Percentiles rank a stretch among this genome's conserved stretches.
These are phyloP conservation scores for Fusarium devonianum DNA, from an alignment of 2,329 filamentous ascomycete genomes.

Conservation along the genomic window DNA sequence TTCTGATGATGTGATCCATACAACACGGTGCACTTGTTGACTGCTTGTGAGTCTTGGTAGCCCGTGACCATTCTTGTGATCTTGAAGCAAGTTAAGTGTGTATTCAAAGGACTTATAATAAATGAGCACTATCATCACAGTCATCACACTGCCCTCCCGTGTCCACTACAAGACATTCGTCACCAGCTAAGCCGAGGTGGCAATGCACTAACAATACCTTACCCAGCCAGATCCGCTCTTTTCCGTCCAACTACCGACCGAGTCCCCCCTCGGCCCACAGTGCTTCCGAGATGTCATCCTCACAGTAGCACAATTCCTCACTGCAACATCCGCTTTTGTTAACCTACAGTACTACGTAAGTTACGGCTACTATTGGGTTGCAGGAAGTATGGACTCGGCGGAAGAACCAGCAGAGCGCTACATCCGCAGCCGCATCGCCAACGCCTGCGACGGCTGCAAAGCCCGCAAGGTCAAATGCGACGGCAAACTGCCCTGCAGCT, in stretches of 20 bases:
- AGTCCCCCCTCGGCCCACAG: constrained; percentile 17
- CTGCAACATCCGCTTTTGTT: constrained; percentile 10
- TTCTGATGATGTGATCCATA: no score
- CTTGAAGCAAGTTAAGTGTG: no score
- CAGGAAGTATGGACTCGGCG: constrained; percentile 25
- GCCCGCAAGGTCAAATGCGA: constrained; percentile 64
- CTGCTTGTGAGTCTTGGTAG: background rate
- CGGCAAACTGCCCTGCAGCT: constrained; percentile 59
- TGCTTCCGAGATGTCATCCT: constrained; percentile 22
- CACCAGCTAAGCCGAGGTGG: constrained; percentile 20
- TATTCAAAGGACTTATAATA: no score
- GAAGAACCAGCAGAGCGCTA: constrained; percentile 40
- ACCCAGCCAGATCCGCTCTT: constrained; percentile 28
- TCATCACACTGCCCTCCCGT: no score
- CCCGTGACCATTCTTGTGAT: no score
- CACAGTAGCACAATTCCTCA: constrained; percentile 18
- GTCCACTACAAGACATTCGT: background rate
- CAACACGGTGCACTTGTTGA: no score
- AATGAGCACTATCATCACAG: background rate
- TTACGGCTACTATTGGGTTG: no score
- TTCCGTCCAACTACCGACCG: constrained; percentile 9
- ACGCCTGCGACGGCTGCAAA: constrained; percentile 64
- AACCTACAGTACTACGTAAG: no score
- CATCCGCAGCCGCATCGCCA: constrained; percentile 56
- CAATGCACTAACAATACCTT: constrained; percentile 32